Evolutionary conservation across 768 basidiomycete genomes (phyloP).

Genomic region (Hypsizygus marmoreus): DNA sequence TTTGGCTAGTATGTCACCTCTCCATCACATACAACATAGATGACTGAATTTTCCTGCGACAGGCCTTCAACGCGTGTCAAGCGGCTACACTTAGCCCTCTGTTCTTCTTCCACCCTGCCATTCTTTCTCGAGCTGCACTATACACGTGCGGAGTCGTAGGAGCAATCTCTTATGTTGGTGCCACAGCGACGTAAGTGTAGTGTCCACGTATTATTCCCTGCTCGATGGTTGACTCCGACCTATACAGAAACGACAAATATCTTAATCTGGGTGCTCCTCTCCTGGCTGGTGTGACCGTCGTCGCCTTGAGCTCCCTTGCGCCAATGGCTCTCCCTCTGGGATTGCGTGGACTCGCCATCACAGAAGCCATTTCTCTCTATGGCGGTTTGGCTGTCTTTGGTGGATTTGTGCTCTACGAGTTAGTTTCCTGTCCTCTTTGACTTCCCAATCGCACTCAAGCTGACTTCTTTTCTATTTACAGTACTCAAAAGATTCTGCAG

Average conservation of each 20-base stretch:
- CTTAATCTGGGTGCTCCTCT: constrained; percentile 86
- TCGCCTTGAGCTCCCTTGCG: constrained; percentile 83
- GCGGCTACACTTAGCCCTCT: constrained; percentile 84
- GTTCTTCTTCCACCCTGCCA: constrained; percentile 86
- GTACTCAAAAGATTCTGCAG: constrained; percentile 83
- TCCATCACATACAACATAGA: background rate
- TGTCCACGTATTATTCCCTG: too few species aligned
- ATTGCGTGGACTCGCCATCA: constrained; percentile 70
- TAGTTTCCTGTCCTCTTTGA: constrained; percentile 22
- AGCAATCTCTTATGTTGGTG: constrained; percentile 83
- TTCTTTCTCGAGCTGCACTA: constrained; percentile 83
- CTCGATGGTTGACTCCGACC: background rate
- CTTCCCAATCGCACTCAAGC: background rate
- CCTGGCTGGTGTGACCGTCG: constrained; percentile 85
- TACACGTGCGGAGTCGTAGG: constrained; percentile 90
- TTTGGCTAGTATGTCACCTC: constrained; percentile 66
- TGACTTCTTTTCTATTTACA: constrained; percentile 25
- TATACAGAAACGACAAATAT: constrained; percentile 71
- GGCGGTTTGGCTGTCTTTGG: constrained; percentile 88
- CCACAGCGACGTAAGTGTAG: constrained; percentile 78
- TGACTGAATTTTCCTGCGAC: background rate
- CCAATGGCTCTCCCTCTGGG: constrained; percentile 89
- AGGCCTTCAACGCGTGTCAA: constrained; percentile 88
- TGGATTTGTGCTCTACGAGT: constrained; percentile 89
- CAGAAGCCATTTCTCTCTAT: constrained; percentile 80